Evolutionary conservation across 1,284 basidiomycete genomes (phyloP).

Genomic region (Kalmanozyma brasiliensis): DNA sequence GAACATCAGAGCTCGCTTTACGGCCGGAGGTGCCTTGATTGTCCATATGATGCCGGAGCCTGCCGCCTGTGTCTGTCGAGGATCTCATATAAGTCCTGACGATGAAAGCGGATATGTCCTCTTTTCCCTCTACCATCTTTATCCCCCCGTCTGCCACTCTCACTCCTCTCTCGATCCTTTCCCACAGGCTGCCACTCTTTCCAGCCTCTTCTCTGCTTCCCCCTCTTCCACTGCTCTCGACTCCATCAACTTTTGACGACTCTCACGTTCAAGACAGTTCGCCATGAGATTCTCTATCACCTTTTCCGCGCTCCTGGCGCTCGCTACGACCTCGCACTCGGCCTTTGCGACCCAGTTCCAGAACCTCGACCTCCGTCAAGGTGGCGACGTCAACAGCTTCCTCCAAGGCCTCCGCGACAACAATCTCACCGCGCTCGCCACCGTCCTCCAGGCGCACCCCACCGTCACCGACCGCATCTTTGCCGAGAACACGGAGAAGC

Average conservation of each 20-base stretch:
- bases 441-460: constrained; percentile 37
- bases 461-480: constrained; percentile 45
- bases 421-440: constrained; percentile 49
- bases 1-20: no score
- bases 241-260: no score
- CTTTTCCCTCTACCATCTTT: constrained; percentile 4
- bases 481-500: constrained; percentile 39
- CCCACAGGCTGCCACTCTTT: constrained; percentile 40
- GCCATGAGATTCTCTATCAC: constrained; percentile 34
- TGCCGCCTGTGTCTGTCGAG: background rate
- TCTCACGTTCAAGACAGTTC: no score
- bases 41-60: background rate
- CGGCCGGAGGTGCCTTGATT: no score
- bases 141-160: constrained; percentile 3
- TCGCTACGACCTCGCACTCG: constrained; percentile 13
- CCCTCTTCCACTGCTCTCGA: constrained; percentile 1
- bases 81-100: constrained; percentile 27
- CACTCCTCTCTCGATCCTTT: constrained; percentile 10
- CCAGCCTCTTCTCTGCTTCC: constrained; percentile 21
- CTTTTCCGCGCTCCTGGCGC: constrained; percentile 18
- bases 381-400: constrained; percentile 42
- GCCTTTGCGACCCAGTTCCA: constrained; percentile 26
- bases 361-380: constrained; percentile 37
- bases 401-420: constrained; percentile 43
- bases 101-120: background rate